phyloP scores from a whole-genome alignment of 495 filamentous ascomycete species.

The Beverwykella pulmonaria region DNA sequence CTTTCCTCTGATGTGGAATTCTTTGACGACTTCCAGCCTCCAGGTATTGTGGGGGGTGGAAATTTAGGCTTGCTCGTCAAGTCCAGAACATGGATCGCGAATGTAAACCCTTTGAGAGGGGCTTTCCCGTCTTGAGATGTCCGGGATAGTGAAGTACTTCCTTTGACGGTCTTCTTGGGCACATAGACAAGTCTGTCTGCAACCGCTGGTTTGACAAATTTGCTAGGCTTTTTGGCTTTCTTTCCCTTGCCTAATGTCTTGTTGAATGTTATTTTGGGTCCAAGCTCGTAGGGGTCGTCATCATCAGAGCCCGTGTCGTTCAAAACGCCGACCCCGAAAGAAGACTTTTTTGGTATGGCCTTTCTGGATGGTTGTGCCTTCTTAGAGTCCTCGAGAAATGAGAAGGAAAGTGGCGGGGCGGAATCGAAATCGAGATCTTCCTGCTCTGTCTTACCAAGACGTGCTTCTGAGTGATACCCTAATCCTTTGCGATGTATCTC shows the following conservation, averaged over 20 bases:
- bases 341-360: conserved; percentile 48
- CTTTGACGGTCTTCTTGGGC: conserved; percentile 65
- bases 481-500: conserved; percentile 77
- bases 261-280: conserved; percentile 90
- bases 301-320: conserved; percentile 98
- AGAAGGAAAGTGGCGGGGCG: conserved; percentile 4
- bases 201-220: conserved; percentile 64
- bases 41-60: conserved; percentile 72
- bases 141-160: conserved; percentile 59
- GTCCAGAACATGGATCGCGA: conserved; percentile 60
- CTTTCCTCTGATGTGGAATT: conserved; percentile 39
- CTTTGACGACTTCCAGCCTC: conserved; percentile 74
- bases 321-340: conserved; percentile 84
- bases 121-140: conserved; percentile 89
- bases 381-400: background rate
- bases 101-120: conserved; percentile 82
- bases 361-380: conserved; percentile 27
- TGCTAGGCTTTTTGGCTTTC: conserved; percentile 64
- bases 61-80: conserved; percentile 63
- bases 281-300: conserved; percentile 91
- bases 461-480: conserved; percentile 71
- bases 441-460: conserved; percentile 36
- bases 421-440: conserved; percentile 24
- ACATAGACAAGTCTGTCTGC: conserved; percentile 74
- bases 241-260: conserved; percentile 80